A percentile compares a stretch with the other conserved stretches of the same genome.
These are phyloP conservation scores for Entomortierella lignicola DNA, from an alignment of 192 early-diverging fungal genomes.

Conservation along the genomic window DNA sequence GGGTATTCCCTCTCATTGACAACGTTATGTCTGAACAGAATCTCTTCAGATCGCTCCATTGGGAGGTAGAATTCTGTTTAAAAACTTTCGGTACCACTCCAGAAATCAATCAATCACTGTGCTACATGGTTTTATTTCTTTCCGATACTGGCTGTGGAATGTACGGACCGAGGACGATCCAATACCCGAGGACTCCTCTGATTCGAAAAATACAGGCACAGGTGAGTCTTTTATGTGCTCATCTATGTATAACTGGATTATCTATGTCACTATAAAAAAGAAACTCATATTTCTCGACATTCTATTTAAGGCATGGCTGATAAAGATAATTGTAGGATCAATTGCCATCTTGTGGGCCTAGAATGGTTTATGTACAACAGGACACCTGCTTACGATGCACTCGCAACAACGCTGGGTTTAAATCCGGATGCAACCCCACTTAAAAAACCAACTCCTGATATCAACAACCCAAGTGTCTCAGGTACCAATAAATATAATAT, in stretches of 20 bases:
- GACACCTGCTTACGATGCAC: conserved; percentile 72
- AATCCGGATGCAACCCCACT: conserved; percentile 33
- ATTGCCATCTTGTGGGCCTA: conserved; percentile 75
- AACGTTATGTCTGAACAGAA: conserved; percentile 55
- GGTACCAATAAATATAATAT: not conserved
- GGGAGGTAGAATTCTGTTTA: conserved; percentile 81
- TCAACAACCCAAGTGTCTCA: conserved; percentile 25
- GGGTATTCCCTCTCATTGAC: not conserved
- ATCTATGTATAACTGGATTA: not conserved
- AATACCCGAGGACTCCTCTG: conserved; percentile 43
- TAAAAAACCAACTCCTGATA: conserved; percentile 4
- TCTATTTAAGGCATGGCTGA: conserved; percentile 33
- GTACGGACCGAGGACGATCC: conserved; percentile 60
- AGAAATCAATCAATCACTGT: conserved; percentile 76
- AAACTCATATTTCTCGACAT: not conserved
- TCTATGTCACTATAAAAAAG: not conserved
- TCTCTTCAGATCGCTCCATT: conserved; percentile 77
- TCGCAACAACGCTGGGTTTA: conserved; percentile 59
- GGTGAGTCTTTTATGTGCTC: not conserved
- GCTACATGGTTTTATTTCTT: conserved; percentile 77
- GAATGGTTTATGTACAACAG: conserved; percentile 89
- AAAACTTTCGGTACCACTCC: conserved; percentile 77
- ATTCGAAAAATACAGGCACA: conserved; percentile 24
- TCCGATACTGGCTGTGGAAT: conserved; percentile 78
- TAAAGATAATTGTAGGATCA: conserved; percentile 66